A percentile compares a stretch with the other conserved stretches of the same genome.
These are phyloP conservation scores for Phytophthora hybrid DNA, from an alignment of 352 stramenopile genomes.

Conservation along the genomic window DNA sequence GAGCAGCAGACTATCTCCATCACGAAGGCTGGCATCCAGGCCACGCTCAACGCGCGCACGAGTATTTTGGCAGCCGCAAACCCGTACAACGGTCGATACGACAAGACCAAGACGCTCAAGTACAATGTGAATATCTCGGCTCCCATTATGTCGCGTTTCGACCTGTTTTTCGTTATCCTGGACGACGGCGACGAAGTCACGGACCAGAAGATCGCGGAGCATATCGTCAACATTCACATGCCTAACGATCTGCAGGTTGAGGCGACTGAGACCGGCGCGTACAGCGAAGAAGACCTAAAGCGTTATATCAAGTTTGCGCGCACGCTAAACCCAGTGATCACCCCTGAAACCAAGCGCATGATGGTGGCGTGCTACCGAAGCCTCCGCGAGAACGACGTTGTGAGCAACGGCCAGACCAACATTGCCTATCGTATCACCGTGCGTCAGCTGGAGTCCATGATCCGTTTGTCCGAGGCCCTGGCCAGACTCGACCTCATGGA, in stretches of 20 bases:
- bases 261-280: conserved; percentile 38
- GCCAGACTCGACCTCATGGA: conserved; percentile 96
- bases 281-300: conserved; percentile 92
- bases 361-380: conserved; percentile 98
- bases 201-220: conserved; percentile 96
- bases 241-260: conserved; percentile 58
- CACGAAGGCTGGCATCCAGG: conserved; percentile 99
- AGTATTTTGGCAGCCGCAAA: conserved; percentile 99
- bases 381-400: conserved; percentile 96
- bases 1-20: conserved; percentile 99
- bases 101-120: conserved; percentile 92
- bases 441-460: conserved; percentile 98
- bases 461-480: conserved; percentile 97
- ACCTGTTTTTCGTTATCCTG: conserved; percentile 99
- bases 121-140: conserved; percentile 93
- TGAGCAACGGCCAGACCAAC: conserved; percentile 92
- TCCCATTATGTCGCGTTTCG: conserved; percentile 99
- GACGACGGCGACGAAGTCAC: conserved; percentile 97
- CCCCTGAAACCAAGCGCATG: conserved; percentile 82
- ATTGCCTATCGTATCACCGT: conserved; percentile 99
- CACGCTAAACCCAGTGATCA: conserved; percentile 64
- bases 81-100: conserved; percentile 96
- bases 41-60: conserved; percentile 98
- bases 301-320: conserved; percentile 95
- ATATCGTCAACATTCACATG: conserved; percentile 98